phyloP scores from a whole-genome alignment of 1,284 basidiomycete genomes.

The Xerocomus cyaneibrunnescens region DNA sequence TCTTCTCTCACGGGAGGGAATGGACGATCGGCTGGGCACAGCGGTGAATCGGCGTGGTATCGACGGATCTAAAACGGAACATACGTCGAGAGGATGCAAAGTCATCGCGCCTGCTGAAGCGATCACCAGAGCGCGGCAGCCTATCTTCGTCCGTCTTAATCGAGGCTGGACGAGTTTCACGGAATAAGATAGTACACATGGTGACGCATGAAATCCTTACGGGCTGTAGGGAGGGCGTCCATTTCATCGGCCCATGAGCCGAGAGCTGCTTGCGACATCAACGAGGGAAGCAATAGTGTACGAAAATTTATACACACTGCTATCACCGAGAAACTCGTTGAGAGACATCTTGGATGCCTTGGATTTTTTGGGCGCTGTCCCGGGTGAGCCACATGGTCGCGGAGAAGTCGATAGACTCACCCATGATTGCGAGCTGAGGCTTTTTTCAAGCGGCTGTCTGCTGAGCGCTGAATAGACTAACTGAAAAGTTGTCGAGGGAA shows the following conservation, averaged over 20 bases:
- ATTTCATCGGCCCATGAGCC: conserved; percentile 98
- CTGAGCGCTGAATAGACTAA: neutral
- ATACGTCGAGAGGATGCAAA: conserved; percentile 59
- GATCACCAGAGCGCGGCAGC: conserved; percentile 47
- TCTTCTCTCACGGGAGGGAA: conserved; percentile 75
- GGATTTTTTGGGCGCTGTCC: conserved; percentile 69
- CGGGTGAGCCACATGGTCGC: conserved; percentile 14
- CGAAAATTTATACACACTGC: conserved; percentile 50
- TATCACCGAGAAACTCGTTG: conserved; percentile 86
- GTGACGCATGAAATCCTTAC: conserved; percentile 51
- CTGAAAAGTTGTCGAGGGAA: conserved; percentile 28
- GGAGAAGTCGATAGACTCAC: conserved; percentile 13
- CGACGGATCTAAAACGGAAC: conserved; percentile 27
- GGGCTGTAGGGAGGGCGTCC: conserved; percentile 85
- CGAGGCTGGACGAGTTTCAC: conserved; percentile 48
- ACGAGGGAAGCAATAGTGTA: conserved; percentile 9
- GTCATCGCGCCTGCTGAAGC: conserved; percentile 60
- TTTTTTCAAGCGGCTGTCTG: conserved; percentile 11
- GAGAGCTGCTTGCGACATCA: conserved; percentile 49
- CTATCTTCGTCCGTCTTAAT: conserved; percentile 57
- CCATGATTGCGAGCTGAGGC: conserved; percentile 24
- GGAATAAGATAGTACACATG: conserved; percentile 18
- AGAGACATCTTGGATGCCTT: conserved; percentile 89
- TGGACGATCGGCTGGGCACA: conserved; percentile 56
- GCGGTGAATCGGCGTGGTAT: conserved; percentile 13